A percentile compares a stretch with the other conserved stretches of the same genome.
Evolutionary conservation across 305 asterid genomes (phyloP).

Genomic region (Fraxinus ornus): DNA sequence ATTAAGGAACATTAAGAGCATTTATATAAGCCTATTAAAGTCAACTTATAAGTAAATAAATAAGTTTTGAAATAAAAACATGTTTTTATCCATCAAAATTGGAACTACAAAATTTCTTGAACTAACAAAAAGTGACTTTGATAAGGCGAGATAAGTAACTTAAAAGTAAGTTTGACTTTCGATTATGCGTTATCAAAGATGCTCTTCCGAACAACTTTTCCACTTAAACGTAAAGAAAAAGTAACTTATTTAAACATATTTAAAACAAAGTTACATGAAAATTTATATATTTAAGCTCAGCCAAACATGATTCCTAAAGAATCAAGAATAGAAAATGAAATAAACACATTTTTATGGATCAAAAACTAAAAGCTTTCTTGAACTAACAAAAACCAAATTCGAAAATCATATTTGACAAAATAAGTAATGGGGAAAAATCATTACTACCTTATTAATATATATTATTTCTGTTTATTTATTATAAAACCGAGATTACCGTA

Average conservation of each 20-base stretch:
- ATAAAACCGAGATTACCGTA: too few relatives aligned
- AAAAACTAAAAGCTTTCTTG: neutral
- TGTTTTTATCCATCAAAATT: neutral
- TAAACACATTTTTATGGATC: neutral
- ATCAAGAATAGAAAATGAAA: neutral
- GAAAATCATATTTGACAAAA: neutral
- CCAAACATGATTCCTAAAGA: neutral
- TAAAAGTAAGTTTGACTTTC: neutral
- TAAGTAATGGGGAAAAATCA: too few relatives aligned
- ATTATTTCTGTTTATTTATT: too few relatives aligned
- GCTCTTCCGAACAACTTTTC: neutral
- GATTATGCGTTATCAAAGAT: neutral
- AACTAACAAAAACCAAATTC: neutral
- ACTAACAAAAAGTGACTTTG: neutral
- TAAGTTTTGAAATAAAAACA: neutral
- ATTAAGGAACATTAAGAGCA: neutral
- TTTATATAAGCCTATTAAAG: neutral
- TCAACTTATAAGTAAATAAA: neutral
- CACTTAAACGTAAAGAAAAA: neutral
- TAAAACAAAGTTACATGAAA: neutral
- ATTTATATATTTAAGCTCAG: neutral
- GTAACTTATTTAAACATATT: neutral
- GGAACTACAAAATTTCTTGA: neutral
- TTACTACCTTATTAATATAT: too few relatives aligned
- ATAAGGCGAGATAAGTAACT: neutral